These are phyloP conservation scores for Phaeoacremonium minimum DNA, from an alignment of 2,329 filamentous ascomycete species.

Conservation along the genomic window DNA sequence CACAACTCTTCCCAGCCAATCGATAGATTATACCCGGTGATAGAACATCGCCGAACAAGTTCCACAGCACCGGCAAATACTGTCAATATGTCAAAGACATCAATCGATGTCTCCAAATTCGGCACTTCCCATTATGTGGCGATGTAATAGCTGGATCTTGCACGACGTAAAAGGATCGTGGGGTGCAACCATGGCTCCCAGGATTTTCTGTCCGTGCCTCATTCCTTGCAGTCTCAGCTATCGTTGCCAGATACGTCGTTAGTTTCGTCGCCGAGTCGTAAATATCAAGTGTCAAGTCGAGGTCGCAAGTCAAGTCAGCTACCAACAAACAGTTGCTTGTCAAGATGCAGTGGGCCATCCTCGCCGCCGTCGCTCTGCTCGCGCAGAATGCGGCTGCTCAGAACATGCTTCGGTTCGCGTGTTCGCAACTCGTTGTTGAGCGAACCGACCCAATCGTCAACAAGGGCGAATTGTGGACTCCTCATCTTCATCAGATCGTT, in stretches of 20 bases:
- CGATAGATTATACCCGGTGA: neutral
- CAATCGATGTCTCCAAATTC: neutral
- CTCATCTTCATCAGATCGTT: conserved; percentile 42
- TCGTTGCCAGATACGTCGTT: too few species aligned
- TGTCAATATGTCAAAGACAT: too few species aligned
- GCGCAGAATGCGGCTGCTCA: conserved; percentile 22
- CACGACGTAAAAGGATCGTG: neutral
- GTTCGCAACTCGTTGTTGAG: conserved; percentile 42
- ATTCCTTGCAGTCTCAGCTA: neutral
- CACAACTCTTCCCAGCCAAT: neutral
- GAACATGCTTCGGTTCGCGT: conserved; percentile 42
- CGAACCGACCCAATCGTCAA: conserved; percentile 40
- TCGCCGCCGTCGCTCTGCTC: conserved; percentile 19
- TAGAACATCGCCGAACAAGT: neutral
- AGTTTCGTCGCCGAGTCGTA: neutral
- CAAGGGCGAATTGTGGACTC: conserved; percentile 37
- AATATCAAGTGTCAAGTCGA: neutral
- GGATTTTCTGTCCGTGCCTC: neutral
- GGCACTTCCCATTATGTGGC: neutral
- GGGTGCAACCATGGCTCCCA: neutral
- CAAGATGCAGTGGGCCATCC: conserved; percentile 20
- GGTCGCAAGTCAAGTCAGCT: neutral
- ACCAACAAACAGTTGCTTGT: neutral
- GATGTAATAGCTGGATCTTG: neutral
- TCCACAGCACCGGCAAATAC: too few species aligned